Evolutionary conservation across 352 stramenopile species (phyloP).

Genomic region (Globisporangium carolinianum): DNA sequence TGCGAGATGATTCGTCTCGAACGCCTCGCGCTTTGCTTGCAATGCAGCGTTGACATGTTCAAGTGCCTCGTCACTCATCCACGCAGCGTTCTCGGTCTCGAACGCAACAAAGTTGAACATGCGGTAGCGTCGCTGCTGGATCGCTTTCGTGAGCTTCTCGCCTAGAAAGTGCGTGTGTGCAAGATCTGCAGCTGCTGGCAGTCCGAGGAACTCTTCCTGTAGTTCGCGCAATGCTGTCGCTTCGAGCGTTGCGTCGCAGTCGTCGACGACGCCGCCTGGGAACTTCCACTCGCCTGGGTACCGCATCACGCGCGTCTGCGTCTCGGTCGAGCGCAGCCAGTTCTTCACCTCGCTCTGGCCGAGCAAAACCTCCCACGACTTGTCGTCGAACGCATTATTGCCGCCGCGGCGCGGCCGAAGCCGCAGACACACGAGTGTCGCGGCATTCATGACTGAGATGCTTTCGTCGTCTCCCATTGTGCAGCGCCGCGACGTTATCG

Average conservation of each 20-base stretch:
- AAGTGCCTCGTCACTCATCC: conserved; percentile 27
- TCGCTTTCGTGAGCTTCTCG: conserved; percentile 37
- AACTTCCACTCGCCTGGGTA: conserved; percentile 71
- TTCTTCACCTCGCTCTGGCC: conserved; percentile 63
- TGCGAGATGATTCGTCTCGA: conserved; percentile 15
- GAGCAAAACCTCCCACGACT: conserved; percentile 52
- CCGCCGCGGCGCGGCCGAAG: conserved; percentile 4
- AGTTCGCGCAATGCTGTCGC: conserved; percentile 39
- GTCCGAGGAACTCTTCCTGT: conserved; percentile 47
- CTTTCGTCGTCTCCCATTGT: not conserved
- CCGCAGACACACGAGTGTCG: conserved; percentile 20
- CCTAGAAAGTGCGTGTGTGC: conserved; percentile 28
- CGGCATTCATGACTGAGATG: conserved; percentile 14
- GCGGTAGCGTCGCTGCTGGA: conserved; percentile 34
- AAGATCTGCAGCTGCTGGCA: conserved; percentile 8
- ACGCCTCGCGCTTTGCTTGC: conserved; percentile 26
- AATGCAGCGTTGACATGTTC: conserved; percentile 34
- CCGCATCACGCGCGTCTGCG: conserved; percentile 40
- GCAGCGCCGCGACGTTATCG: not conserved
- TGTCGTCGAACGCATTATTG: not conserved
- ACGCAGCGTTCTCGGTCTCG: conserved; percentile 40
- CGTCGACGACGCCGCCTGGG: conserved; percentile 40
- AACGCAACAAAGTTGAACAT: conserved; percentile 71
- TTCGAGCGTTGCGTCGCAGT: conserved; percentile 25
- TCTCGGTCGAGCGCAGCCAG: conserved; percentile 42